These are phyloP conservation scores for Parastagonospora avenae DNA, from an alignment of 2,329 filamentous ascomycete species.

Conservation along the genomic window DNA sequence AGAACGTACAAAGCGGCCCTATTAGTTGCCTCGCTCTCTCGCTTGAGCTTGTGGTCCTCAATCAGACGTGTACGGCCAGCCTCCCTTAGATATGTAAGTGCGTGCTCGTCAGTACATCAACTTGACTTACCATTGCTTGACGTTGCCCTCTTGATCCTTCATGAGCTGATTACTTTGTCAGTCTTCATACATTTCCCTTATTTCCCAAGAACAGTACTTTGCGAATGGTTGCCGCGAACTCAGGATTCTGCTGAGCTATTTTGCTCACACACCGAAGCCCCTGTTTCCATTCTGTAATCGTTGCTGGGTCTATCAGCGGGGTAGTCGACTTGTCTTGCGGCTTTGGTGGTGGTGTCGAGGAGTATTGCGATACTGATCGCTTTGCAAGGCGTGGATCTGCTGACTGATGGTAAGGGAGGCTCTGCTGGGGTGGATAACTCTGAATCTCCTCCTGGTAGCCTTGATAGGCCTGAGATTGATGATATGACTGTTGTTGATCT, in stretches of 20 bases:
- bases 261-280: conserved; percentile 55
- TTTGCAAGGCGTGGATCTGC: conserved; percentile 28
- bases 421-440: conserved; percentile 3
- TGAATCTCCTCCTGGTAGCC: conserved; percentile 6
- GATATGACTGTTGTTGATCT: conserved; percentile 12
- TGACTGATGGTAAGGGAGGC: conserved; percentile 7
- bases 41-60: conserved; percentile 57
- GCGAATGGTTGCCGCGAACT: conserved; percentile 48
- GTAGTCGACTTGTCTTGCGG: conserved; percentile 25
- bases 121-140: conserved; percentile 57
- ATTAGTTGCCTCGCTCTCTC: conserved; percentile 59
- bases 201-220: conserved; percentile 35
- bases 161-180: conserved; percentile 57
- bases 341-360: conserved; percentile 11
- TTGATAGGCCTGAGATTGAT: conserved; percentile 6
- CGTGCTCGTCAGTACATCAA: too few species aligned
- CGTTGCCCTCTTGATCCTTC: conserved; percentile 65
- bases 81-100: conserved; percentile 42
- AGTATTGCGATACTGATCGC: conserved; percentile 22
- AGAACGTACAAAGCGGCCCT: conserved; percentile 58
- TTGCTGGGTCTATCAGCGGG: conserved; percentile 51
- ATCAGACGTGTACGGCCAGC: conserved; percentile 58
- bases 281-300: conserved; percentile 55
- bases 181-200: conserved; percentile 1
- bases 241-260: conserved; percentile 51